Percentiles rank a stretch among this genome's conserved stretches.
Evolutionary conservation across 176 grass and related monocot species (phyloP).

Genomic region (Carex myosuroides): DNA sequence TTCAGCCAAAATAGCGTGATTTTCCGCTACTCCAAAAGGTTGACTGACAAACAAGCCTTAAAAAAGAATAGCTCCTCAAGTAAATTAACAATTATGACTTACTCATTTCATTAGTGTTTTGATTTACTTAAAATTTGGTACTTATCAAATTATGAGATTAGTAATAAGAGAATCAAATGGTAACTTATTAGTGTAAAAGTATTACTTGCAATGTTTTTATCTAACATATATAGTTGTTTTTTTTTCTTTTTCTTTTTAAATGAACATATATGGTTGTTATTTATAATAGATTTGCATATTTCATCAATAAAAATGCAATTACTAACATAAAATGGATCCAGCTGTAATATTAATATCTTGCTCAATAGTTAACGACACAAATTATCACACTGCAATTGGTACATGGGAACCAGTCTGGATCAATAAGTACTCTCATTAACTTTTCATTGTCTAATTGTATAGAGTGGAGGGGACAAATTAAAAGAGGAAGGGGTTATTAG

Average conservation of each 20-base stretch:
- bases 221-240: background rate
- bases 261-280: background rate
- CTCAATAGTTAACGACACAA: background rate
- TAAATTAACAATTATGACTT: background rate
- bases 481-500: conserved; percentile 12
- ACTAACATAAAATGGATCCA: background rate
- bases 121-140: background rate
- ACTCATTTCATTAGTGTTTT: background rate
- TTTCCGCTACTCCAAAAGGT: background rate
- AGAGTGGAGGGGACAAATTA: conserved; percentile 29
- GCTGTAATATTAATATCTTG: background rate
- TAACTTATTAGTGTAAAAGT: background rate
- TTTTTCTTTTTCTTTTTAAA: no score
- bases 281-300: background rate
- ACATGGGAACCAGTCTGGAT: background rate
- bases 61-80: background rate
- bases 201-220: background rate
- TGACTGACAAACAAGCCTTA: no score
- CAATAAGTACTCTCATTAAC: conserved; percentile 17
- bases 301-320: background rate
- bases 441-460: conserved; percentile 25
- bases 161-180: background rate
- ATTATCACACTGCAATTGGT: background rate
- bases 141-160: background rate
- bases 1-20: background rate